Conservation (phyloP, 2,329 filamentous ascomycete genomes). For the Aspergillus quadricinctus region DNA sequence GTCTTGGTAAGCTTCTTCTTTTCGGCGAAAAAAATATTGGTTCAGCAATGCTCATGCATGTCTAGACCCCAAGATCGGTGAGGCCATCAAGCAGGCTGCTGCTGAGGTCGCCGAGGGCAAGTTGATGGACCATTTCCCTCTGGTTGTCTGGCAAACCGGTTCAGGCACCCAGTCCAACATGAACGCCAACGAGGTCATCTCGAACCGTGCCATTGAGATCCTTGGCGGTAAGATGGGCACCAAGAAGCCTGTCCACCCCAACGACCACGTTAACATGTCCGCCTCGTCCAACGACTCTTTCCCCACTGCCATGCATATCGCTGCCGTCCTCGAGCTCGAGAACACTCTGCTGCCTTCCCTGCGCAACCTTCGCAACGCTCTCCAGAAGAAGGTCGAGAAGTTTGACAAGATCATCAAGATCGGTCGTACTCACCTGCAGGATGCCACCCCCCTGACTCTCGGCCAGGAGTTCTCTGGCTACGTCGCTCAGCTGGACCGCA, state of each 20-base stretch:
- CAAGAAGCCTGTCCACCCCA: conserved; percentile 99
- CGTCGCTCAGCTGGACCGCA: conserved; percentile 86
- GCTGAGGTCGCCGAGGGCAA: conserved; percentile 90
- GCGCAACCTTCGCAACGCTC: conserved; percentile 72
- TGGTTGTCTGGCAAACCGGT: conserved; percentile 98
- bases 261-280: conserved; percentile 99
- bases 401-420: conserved; percentile 99
- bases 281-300: conserved; percentile 99
- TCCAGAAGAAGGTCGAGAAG: conserved; percentile 82
- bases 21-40: conserved; percentile 7
- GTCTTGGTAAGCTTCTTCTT: conserved; percentile 56
- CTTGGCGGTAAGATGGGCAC: conserved; percentile 87
- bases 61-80: conserved; percentile 77
- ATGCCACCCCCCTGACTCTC: conserved; percentile 90
- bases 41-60: conserved; percentile 1
- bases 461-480: conserved; percentile 98
- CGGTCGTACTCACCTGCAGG: conserved; percentile 93
- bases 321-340: conserved; percentile 90
- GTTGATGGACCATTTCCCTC: conserved; percentile 93
- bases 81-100: conserved; percentile 92
- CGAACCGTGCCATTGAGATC: conserved; percentile 97
- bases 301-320: conserved; percentile 99
- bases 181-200: conserved; percentile 99
- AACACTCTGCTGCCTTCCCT: conserved; percentile 78
- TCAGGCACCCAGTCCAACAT: conserved; percentile 99